phyloP scores from a whole-genome alignment of 192 early-diverging fungal genomes.

The Entomortierella chlamydospora region DNA sequence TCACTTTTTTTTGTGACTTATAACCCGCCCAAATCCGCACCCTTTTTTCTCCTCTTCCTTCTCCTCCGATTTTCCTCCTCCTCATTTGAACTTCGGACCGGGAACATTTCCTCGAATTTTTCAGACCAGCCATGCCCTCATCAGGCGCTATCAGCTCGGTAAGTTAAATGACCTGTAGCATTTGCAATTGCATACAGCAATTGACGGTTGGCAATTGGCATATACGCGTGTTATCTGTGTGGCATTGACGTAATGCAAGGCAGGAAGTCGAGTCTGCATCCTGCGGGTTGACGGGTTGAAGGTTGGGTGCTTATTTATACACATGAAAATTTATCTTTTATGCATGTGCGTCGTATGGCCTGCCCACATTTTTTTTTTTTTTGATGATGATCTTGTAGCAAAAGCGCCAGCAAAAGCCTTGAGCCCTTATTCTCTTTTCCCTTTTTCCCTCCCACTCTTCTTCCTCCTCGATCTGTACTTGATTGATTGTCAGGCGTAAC shows the following conservation, averaged over 20 bases:
- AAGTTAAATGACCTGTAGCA: conserved; percentile 1
- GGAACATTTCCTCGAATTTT: background rate
- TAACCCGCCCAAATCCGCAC: background rate
- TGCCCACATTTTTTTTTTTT: too few relatives aligned
- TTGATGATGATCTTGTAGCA: too few relatives aligned
- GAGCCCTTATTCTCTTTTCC: too few relatives aligned
- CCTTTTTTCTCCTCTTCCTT: background rate
- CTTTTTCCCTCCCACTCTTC: conserved; percentile 4
- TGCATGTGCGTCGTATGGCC: too few relatives aligned
- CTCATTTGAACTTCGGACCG: background rate
- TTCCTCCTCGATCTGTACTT: background rate
- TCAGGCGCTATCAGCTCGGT: conserved; percentile 45
- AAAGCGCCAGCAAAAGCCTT: too few relatives aligned
- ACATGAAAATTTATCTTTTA: background rate
- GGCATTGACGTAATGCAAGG: background rate
- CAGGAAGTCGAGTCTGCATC: too few relatives aligned
- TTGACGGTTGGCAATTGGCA: background rate
- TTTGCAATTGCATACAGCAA: background rate
- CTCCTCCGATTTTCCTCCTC: background rate
- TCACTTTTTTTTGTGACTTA: background rate
- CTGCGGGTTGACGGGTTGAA: background rate
- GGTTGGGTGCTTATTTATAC: background rate
- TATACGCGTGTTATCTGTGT: background rate
- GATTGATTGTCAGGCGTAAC: background rate
- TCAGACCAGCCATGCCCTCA: conserved; percentile 7